Evolutionary conservation across 306 rosid genomes (phyloP), one percentile per base, ranked within the genome.

Genomic region (Sesbania bispinosa): DNA sequence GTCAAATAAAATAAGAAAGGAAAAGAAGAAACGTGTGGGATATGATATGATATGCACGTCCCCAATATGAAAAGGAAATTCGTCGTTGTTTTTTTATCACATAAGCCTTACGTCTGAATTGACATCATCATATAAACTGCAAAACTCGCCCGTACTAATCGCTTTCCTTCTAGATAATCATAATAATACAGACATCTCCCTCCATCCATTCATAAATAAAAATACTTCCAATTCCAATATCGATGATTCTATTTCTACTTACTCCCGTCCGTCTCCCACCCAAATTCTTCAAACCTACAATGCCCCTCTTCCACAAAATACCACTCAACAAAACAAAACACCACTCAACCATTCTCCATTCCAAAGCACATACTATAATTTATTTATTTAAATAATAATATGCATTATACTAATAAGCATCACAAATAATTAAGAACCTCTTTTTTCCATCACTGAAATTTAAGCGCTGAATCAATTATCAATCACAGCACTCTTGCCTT

Each of bases 41-140:
- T n/a, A n/a, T 13, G 48, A 42, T 2, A 0, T 11, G 1, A 3
- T 3, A 15, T 6, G 10, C 51, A 14, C 21, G 51, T 45, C 10
- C 20, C 15, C 6, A 2, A n/a, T 16, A 13, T 16, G 47, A 6
- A 4, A 45, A 9, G 1, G 36, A 33, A 18, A 55, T n/a, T 9
- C 2, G 23, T 30, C 6, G 0, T 7, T 18, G 2, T 2, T 36
- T 5, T 0, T 18, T 7, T 14, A 66, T 71, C 10, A 24, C 92
- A 69, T 82, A 76, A 81, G 88, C 57, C 77, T 83, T 84, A 83
- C 90, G 92, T 85, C 19, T 16, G 84, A 81, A 15, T 9, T 86
- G 87, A 86, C 89, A 71, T 86, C 95, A 88, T 48, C 67, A 45
- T 23, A 19, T 13, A 33, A 35, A 68, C 19, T 53, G 50, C 48